Evolutionary conservation across 1,139 yeast genomes (phyloP), one percentile per base, ranked within the genome.

Genomic region (Zygosaccharomyces sapae): DNA sequence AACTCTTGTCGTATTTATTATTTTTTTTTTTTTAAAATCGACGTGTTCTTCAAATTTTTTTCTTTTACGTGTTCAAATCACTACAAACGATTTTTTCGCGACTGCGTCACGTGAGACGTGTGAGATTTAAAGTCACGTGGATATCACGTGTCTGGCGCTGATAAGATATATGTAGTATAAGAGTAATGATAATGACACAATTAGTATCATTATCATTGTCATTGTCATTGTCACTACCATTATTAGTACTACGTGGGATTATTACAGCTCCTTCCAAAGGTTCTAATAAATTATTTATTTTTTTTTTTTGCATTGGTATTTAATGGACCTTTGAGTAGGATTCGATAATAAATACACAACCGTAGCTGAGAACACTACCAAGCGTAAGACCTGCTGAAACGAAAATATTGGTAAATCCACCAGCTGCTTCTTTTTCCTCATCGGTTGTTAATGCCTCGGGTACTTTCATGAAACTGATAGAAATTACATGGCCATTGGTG

Each of bases 391-490:
- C 95, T 18, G 79, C 60, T 50, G 90, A 83, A 46, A 88, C 73
- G 55, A 86, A 80, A 13, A 88, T 79, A 1, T 88, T 80, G 48
- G 95, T 85, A 64, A 89, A 86, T 3, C 96, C 97, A 34, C 97
- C 96, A 0, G 97, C 96, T 0, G 96, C 96, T 55, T 86, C 89
- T 64, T 81, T 83, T 61, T 87, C 94, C 18, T 76, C 76, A 39
- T 79, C 86, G 12, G 68, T 71, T 30, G 73, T 76, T 51, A 83
- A 72, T 46, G 73, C 72, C 16, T 73, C 73, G 0, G 90, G 84
- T 5, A 90, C 86, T 37, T 76, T 74, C 90, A 90, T 88, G 67
- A 90, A 86, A 48, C 88, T 77, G 22, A 89, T 78, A 4, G 95
- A 83, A 46, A 86, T 76, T 35, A 86, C 72, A 58, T 89, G 95